phyloP scores from a whole-genome alignment of 495 filamentous ascomycete genomes.

The Saxophila tyrrhenica region DNA sequence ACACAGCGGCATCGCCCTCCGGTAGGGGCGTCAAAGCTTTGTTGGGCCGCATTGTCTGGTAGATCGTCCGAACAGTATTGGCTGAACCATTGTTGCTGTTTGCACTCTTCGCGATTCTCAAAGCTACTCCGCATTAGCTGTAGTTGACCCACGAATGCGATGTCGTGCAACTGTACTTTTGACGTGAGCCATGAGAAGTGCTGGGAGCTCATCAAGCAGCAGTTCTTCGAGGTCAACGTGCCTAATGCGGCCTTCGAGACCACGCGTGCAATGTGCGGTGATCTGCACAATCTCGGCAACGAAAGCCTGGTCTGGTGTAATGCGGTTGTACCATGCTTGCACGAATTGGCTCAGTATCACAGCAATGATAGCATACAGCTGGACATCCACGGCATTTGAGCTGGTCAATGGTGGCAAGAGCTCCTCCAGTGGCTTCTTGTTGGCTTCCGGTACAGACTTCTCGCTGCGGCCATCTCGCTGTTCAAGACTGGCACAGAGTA shows the following conservation, averaged over 20 bases:
- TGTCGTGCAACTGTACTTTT: too few species aligned
- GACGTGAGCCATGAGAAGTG: conserved; percentile 68
- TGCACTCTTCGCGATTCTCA: neutral
- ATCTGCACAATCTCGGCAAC: conserved; percentile 77
- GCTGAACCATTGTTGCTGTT: neutral
- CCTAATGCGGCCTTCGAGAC: conserved; percentile 71
- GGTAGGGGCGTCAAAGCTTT: conserved; percentile 61
- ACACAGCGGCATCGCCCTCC: conserved; percentile 36
- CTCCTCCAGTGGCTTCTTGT: conserved; percentile 53
- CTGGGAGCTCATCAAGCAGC: conserved; percentile 79
- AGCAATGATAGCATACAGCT: conserved; percentile 84
- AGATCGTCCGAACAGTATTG: conserved; percentile 40
- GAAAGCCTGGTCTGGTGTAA: conserved; percentile 80
- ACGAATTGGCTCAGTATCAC: conserved; percentile 82
- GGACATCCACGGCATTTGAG: conserved; percentile 80
- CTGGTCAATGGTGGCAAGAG: conserved; percentile 84
- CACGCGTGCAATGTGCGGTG: conserved; percentile 79
- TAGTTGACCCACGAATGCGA: too few species aligned
- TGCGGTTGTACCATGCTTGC: conserved; percentile 80
- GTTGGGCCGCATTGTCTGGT: conserved; percentile 73
- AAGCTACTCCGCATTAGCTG: neutral
- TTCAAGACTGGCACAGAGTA: conserved; percentile 44
- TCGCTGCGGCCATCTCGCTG: conserved; percentile 21
- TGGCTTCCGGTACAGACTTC: conserved; percentile 17
- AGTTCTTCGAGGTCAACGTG: conserved; percentile 72